Conservation (phyloP, 306 rosid genomes). For the Vicia villosa region DNA sequence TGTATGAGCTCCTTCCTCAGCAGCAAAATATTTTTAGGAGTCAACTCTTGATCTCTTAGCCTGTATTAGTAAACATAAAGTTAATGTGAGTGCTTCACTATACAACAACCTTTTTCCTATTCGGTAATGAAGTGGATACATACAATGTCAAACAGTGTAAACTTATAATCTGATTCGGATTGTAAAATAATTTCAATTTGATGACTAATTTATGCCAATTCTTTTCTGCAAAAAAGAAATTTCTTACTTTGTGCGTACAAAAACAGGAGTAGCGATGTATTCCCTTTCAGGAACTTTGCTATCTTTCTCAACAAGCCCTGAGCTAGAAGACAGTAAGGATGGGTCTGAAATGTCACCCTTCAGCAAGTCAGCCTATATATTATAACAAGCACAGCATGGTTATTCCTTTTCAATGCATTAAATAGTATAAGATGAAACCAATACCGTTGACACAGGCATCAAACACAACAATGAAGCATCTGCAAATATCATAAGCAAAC, state of each 20-base stretch:
- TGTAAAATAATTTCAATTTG: no score
- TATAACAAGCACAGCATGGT: neutral
- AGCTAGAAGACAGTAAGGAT: slow-evolving; percentile 54
- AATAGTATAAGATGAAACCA: neutral
- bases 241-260: slow-evolving; percentile 80
- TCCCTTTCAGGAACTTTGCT: slow-evolving; percentile 45
- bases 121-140: slow-evolving; percentile 12
- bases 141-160: neutral
- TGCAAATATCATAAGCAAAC: slow-evolving; percentile 6
- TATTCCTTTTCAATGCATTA: neutral
- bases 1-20: slow-evolving; percentile 57
- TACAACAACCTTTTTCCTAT: slow-evolving; percentile 5
- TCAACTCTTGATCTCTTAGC: slow-evolving; percentile 55
- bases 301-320: slow-evolving; percentile 62
- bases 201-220: neutral
- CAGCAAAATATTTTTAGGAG: slow-evolving; percentile 48
- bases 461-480: slow-evolving; percentile 17
- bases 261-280: slow-evolving; percentile 73
- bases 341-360: slow-evolving; percentile 87
- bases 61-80: slow-evolving; percentile 40
- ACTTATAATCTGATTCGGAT: no score
- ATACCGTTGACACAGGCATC: neutral
- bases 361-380: slow-evolving; percentile 79
- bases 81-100: slow-evolving; percentile 27
- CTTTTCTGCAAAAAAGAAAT: slow-evolving; percentile 1